These are phyloP conservation scores for Monosporascus sp. DNA, from an alignment of 2,329 filamentous ascomycete species.

Conservation along the genomic window DNA sequence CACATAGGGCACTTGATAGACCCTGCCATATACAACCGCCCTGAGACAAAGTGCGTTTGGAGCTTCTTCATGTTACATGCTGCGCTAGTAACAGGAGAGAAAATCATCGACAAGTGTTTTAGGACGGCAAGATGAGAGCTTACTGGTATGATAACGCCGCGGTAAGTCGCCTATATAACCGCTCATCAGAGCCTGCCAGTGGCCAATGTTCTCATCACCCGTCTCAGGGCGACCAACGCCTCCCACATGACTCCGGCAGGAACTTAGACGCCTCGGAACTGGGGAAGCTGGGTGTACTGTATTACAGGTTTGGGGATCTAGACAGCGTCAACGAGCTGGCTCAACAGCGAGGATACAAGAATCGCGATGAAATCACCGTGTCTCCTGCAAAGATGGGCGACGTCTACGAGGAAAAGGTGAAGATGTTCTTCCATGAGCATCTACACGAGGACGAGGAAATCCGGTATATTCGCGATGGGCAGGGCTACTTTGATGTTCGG, in stretches of 20 bases:
- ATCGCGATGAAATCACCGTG: constrained; percentile 88
- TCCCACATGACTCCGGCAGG: constrained; percentile 80
- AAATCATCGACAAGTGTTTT: background rate
- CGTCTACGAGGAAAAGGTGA: constrained; percentile 88
- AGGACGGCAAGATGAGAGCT: constrained; percentile 43
- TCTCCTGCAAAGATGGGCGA: constrained; percentile 81
- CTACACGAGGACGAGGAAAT: constrained; percentile 99
- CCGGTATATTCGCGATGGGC: constrained; percentile 81
- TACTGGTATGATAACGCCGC: constrained; percentile 53
- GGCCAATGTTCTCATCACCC: background rate
- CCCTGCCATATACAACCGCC: no score
- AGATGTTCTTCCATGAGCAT: constrained; percentile 90
- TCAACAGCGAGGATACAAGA: constrained; percentile 74
- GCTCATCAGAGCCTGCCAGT: constrained; percentile 4
- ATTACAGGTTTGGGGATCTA: constrained; percentile 62
- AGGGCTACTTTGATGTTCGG: constrained; percentile 90
- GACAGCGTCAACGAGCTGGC: constrained; percentile 70
- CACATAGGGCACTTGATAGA: no score
- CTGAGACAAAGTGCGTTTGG: no score
- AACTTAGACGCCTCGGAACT: constrained; percentile 62
- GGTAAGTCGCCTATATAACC: constrained; percentile 32
- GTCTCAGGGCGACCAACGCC: constrained; percentile 82
- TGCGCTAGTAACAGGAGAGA: background rate
- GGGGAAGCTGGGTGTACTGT: constrained; percentile 70
- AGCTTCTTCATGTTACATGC: no score